A percentile compares a stretch with the other conserved stretches of the same genome.
phyloP scores from a whole-genome alignment of 179 eudicot genomes.

The Pouteria campechiana region DNA sequence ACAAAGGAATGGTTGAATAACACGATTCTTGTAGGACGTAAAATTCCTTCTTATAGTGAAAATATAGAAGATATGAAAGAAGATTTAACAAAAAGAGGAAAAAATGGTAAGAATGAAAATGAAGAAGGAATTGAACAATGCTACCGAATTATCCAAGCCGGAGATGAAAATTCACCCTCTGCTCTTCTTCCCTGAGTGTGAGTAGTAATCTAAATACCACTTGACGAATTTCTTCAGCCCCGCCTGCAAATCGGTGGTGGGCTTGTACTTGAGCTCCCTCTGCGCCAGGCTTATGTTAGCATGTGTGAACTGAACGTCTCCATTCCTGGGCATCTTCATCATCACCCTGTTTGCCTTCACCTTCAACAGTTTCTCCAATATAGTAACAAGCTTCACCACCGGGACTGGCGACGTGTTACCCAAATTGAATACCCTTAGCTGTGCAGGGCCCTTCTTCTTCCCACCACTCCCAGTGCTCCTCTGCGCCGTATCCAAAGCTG shows the following conservation, averaged over 20 bases:
- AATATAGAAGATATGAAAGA: too few species aligned
- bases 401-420: constrained; percentile 39
- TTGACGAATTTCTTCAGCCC: constrained; percentile 31
- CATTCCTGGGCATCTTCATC: constrained; percentile 28
- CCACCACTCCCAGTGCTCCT: constrained; percentile 36
- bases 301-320: constrained; percentile 29
- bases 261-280: constrained; percentile 32
- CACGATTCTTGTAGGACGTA: too few species aligned
- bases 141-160: constrained; percentile 8
- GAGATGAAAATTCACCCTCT: constrained; percentile 10
- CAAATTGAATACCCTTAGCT: constrained; percentile 22
- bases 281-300: constrained; percentile 32
- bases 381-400: constrained; percentile 25
- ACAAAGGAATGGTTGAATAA: too few species aligned
- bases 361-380: constrained; percentile 25
- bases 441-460: constrained; percentile 26
- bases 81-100: too few species aligned
- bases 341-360: constrained; percentile 23
- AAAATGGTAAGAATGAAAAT: constrained; percentile 21
- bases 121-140: constrained; percentile 9
- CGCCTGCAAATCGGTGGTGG: constrained; percentile 31
- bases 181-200: constrained; percentile 17
- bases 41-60: too few species aligned
- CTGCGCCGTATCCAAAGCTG: constrained; percentile 29
- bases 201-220: constrained; percentile 27